Conservation (phyloP, 192 early-diverging fungal genomes). For the Coemansia sp. region DNA sequence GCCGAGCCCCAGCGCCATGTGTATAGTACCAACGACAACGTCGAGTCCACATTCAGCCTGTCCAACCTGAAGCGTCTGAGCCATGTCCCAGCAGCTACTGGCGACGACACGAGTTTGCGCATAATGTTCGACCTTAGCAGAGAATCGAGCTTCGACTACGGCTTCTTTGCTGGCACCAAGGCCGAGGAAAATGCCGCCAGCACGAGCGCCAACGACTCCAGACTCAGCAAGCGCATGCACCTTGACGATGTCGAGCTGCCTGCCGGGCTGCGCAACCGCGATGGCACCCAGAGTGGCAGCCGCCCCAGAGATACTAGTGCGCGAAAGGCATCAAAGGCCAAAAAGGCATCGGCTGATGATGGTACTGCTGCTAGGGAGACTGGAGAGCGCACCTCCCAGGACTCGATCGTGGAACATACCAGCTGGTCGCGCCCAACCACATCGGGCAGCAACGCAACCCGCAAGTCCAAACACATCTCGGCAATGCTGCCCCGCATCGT, state of each 20-base stretch:
- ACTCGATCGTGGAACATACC: neutral
- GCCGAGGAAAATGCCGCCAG: neutral
- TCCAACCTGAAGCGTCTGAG: conserved; percentile 10
- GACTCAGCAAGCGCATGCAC: conserved; percentile 31
- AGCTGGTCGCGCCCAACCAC: conserved; percentile 46
- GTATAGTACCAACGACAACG: conserved; percentile 1
- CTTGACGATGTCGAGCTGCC: conserved; percentile 45
- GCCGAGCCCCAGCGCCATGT: neutral
- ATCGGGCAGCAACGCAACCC: conserved; percentile 22
- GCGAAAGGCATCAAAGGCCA: neutral
- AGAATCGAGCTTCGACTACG: conserved; percentile 31
- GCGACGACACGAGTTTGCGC: conserved; percentile 19
- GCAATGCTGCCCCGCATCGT: conserved; percentile 47
- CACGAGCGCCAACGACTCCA: neutral
- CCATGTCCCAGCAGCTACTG: neutral
- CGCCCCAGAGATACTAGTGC: neutral
- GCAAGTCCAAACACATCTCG: conserved; percentile 36
- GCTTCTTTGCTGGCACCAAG: conserved; percentile 1
- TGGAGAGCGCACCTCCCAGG: conserved; percentile 2
- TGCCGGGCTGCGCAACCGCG: conserved; percentile 38
- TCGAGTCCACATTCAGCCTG: conserved; percentile 9
- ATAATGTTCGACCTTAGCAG: conserved; percentile 40
- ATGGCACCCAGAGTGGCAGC: neutral
- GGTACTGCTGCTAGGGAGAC: neutral
- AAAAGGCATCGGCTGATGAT: neutral